Percentiles rank a stretch among this genome's conserved stretches.
These are phyloP conservation scores for Penicillium waksmanii DNA, from an alignment of 495 filamentous ascomycete species.

Conservation along the genomic window DNA sequence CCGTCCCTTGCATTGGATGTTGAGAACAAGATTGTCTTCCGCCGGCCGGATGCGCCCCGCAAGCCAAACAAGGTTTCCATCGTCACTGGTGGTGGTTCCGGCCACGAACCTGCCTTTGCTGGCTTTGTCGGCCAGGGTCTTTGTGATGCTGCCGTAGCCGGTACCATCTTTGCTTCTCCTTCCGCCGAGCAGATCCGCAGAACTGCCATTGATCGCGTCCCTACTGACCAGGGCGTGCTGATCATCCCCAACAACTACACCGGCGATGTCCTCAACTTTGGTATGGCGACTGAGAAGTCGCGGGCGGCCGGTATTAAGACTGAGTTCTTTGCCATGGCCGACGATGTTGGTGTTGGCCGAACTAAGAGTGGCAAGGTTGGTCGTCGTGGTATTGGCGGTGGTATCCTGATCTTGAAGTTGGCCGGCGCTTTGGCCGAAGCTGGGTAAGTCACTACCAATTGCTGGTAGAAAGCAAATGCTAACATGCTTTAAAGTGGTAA, in stretches of 20 bases:
- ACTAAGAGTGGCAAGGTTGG: conserved; percentile 86
- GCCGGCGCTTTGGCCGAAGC: conserved; percentile 80
- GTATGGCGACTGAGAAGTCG: conserved; percentile 91
- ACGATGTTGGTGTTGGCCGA: conserved; percentile 92
- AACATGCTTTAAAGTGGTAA: conserved; percentile 33
- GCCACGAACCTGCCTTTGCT: conserved; percentile 91
- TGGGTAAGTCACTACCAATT: conserved; percentile 48
- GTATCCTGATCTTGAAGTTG: conserved; percentile 88
- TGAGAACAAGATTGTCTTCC: conserved; percentile 86
- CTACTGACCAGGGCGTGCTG: conserved; percentile 72
- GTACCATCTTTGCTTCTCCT: conserved; percentile 91
- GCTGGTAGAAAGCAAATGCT: not conserved
- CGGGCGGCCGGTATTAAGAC: conserved; percentile 76
- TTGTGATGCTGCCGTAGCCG: conserved; percentile 84
- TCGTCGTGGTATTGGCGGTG: conserved; percentile 87
- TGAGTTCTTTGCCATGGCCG: conserved; percentile 94
- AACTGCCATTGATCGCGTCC: conserved; percentile 72
- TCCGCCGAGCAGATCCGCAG: conserved; percentile 83
- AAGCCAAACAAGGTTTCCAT: conserved; percentile 69
- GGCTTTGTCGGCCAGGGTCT: conserved; percentile 72
- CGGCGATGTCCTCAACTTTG: conserved; percentile 89
- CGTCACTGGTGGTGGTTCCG: conserved; percentile 87
- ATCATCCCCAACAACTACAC: conserved; percentile 71
- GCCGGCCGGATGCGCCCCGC: conserved; percentile 57
- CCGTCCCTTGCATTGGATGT: conserved; percentile 79